phyloP scores from a whole-genome alignment of 192 early-diverging fungal species.

The Dissophora globulifera region DNA sequence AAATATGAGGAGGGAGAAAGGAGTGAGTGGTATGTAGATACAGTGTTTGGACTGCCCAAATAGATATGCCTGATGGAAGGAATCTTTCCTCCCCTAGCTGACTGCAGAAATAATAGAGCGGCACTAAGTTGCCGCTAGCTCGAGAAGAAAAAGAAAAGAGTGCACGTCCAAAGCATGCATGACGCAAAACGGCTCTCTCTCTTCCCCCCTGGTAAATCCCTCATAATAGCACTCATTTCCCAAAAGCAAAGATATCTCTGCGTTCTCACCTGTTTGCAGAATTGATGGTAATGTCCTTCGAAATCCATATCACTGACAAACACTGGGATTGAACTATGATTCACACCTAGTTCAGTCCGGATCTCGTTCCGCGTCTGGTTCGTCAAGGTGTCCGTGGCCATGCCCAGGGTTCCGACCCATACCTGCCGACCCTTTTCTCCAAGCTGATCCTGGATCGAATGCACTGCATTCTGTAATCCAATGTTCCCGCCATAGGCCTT shows the following conservation, averaged over 20 bases:
- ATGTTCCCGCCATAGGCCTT: conserved; percentile 86
- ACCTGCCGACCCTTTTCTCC: conserved; percentile 69
- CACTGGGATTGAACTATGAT: conserved; percentile 82
- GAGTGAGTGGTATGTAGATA: no score
- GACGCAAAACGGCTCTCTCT: no score
- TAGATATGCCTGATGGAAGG: no score
- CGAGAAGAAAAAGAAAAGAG: no score
- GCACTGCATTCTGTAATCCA: conserved; percentile 92
- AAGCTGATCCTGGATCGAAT: conserved; percentile 67
- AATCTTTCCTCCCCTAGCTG: no score
- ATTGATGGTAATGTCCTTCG: conserved; percentile 93
- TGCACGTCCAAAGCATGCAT: no score
- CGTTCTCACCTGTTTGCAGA: conserved; percentile 90
- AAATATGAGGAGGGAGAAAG: conserved; percentile 3
- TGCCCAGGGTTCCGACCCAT: conserved; percentile 85
- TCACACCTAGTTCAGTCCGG: conserved; percentile 64
- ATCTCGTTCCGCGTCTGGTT: conserved; percentile 70
- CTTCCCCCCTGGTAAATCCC: no score
- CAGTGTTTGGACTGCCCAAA: no score
- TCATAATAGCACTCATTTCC: no score
- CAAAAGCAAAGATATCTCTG: not conserved
- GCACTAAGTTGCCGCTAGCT: no score
- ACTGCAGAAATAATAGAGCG: no score
- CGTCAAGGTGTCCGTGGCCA: conserved; percentile 74
- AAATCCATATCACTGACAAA: conserved; percentile 82